Evolutionary conservation across 768 basidiomycete genomes (phyloP), one percentile per base, ranked within the genome.

Genomic region (Gymnopilus junonius): DNA sequence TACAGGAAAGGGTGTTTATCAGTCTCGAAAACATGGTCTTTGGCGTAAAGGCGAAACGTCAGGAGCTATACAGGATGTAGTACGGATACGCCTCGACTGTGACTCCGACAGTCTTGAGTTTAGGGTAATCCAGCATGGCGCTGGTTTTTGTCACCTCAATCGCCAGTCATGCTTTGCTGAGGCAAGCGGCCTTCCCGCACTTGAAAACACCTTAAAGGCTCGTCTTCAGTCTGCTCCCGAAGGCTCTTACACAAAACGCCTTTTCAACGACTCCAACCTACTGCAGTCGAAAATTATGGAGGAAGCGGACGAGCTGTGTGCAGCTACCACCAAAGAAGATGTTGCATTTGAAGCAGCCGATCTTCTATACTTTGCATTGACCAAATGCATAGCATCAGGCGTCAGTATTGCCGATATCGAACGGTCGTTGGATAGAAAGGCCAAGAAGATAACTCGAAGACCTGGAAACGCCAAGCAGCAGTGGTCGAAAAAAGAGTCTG

Each of bases 31-130:
- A 73, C 94, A 97, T 70, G 96, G 96, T 15, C 79, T 99, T 32
- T 99, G 97, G 97, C 82, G 92, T 55, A 99, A 99, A 74, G 97
- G 97, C 15, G 96, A 94, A 78, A 96, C 95, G 0, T 96, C 94
- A 15, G 97, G 97, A 14, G 91, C 97, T 15, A 93, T 91, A 3
- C 97, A 99, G 71, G 87, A 93, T 17, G 85, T 99, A 59, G 78
- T 94, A 31, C 83, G 85, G 68, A 94, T 99, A 70, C 85, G 87
- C 29, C 73, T 88, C 21, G 97, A 99, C 75, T 99, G 97, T 75
- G 97, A 99, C 77, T 85, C 85, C 2, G 97, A 99, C 76, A 87
- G 93, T 46, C 82, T 99, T 62, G 90, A 97, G 73, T 97, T 96
- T 79, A 86, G 85, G 50, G 96, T 99, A 61, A 78, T 93, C 34